Evolutionary conservation across 768 basidiomycete genomes (phyloP).

Genomic region (Rhizopogon salebrosus): DNA sequence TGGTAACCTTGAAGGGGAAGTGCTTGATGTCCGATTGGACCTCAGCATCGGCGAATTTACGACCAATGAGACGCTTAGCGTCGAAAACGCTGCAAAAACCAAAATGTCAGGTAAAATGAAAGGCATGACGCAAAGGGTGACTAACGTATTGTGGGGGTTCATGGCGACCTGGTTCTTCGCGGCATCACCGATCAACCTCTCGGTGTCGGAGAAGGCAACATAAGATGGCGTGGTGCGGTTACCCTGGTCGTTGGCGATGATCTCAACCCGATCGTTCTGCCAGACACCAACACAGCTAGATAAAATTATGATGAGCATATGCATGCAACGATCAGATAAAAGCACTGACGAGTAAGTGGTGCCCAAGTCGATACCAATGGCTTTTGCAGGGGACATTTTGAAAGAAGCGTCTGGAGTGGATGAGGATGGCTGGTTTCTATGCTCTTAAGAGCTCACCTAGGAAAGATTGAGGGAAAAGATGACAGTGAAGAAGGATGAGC

Average conservation of each 20-base stretch:
- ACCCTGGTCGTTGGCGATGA: slow-evolving; percentile 94
- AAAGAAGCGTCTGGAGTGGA: not conserved
- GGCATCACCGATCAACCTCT: slow-evolving; percentile 98
- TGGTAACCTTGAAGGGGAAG: slow-evolving; percentile 91
- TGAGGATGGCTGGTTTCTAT: not conserved
- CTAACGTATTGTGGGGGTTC: slow-evolving; percentile 90
- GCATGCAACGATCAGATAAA: not conserved
- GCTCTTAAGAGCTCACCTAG: slow-evolving; percentile 15
- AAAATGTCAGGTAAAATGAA: slow-evolving; percentile 6
- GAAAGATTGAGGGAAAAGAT: slow-evolving; percentile 8
- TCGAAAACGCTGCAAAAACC: slow-evolving; percentile 74
- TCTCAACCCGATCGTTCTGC: slow-evolving; percentile 99
- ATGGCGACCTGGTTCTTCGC: slow-evolving; percentile 98
- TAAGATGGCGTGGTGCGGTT: slow-evolving; percentile 96
- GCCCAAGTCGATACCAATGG: slow-evolving; percentile 86
- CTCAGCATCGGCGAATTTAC: slow-evolving; percentile 82
- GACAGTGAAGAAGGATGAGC: slow-evolving; percentile 8
- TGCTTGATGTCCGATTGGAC: slow-evolving; percentile 84
- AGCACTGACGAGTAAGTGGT: slow-evolving; percentile 84
- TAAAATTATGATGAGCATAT: slow-evolving; percentile 8
- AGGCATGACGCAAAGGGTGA: not conserved
- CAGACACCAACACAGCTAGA: slow-evolving; percentile 96
- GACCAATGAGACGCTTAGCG: slow-evolving; percentile 96
- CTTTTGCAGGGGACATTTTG: slow-evolving; percentile 44
- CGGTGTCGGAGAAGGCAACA: slow-evolving; percentile 90